Base-by-base conservation (phyloP, 495 filamentous ascomycete species). In the Penicillium robsamsonii region DNA sequence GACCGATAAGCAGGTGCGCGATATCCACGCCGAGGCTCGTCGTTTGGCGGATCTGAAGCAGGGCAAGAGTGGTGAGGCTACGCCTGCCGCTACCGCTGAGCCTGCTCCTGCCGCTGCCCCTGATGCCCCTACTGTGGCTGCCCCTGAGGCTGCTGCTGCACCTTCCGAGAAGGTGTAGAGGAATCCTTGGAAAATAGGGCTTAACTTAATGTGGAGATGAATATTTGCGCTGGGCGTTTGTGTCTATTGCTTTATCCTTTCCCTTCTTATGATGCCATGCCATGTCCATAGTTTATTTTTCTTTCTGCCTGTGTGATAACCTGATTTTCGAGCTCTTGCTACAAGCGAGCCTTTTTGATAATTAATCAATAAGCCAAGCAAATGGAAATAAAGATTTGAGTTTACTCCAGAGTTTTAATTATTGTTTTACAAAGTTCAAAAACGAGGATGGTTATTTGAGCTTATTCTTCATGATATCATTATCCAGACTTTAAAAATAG, bases 1-100 rank as follows among this genome's bases (percentile, higher is more conserved):
- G 55, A 81, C 86, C 53, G 82, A 85, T 68, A 90, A 91, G 73
- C 90, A 96, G 78, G 89, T 96, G 11, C 78, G 89, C 47, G 94
- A 98, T 62, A 93, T 98, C 52, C 93, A 97, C 70, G 81, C 74
- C 48, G 94, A 98, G 80, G 94, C 94, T 2, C 79, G 84, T 46
- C 85, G 93, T 59, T 76, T 98, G 29, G 92, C 92, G 10, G 87
- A 96, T 61, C 64, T 97, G 56, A 96, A 96, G 84, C 85, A 84
- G 27, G 75, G 81, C 55, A 91, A 80, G 81, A 79, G 67, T 56
- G 72, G 59, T 68, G 80, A 52, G 72, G 73, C 55, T 43, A 7
- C 12, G 11, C 4, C 68, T 57, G 55, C 62, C 15, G 59, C 64
- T 62, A 53, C 71, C 41, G 55, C 59, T 58, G 56, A 56, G 7